Conservation (phyloP, 2,329 filamentous ascomycete species). For the Clathrospora elynae region DNA sequence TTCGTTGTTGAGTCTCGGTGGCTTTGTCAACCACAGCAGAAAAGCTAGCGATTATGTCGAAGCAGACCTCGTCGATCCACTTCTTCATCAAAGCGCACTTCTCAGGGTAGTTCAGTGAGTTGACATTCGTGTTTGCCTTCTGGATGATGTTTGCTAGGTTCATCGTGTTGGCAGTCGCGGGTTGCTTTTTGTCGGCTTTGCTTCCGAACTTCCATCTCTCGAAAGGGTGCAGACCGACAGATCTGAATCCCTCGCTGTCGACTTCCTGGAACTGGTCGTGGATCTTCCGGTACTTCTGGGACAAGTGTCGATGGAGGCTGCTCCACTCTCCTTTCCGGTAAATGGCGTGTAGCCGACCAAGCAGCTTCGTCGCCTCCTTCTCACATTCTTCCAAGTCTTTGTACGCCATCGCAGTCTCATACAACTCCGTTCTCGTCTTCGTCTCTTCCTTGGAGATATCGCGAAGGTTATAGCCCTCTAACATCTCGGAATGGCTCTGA, state of each 20-base stretch:
- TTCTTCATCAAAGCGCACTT: constrained; percentile 13
- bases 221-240: constrained; percentile 29
- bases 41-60: constrained; percentile 15
- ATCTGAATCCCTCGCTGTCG: constrained; percentile 20
- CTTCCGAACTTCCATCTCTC: constrained; percentile 22
- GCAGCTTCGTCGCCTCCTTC: constrained; percentile 2
- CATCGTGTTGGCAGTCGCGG: no score
- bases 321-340: constrained; percentile 19
- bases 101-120: constrained; percentile 17
- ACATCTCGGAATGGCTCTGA: constrained; percentile 58
- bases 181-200: background rate
- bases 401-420: constrained; percentile 14
- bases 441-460: constrained; percentile 17
- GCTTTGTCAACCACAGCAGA: constrained; percentile 17
- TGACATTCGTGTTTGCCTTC: constrained; percentile 13
- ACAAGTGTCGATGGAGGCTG: constrained; percentile 19
- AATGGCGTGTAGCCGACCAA: constrained; percentile 12
- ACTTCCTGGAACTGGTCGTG: constrained; percentile 19
- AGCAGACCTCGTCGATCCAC: constrained; percentile 23
- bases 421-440: constrained; percentile 25
- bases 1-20: constrained; percentile 2
- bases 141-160: constrained; percentile 5
- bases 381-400: constrained; percentile 14
- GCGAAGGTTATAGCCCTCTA: constrained; percentile 58
- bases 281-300: constrained; percentile 15